phyloP scores from a whole-genome alignment of 2,329 filamentous ascomycete genomes.

The Neoascochyta sp. region DNA sequence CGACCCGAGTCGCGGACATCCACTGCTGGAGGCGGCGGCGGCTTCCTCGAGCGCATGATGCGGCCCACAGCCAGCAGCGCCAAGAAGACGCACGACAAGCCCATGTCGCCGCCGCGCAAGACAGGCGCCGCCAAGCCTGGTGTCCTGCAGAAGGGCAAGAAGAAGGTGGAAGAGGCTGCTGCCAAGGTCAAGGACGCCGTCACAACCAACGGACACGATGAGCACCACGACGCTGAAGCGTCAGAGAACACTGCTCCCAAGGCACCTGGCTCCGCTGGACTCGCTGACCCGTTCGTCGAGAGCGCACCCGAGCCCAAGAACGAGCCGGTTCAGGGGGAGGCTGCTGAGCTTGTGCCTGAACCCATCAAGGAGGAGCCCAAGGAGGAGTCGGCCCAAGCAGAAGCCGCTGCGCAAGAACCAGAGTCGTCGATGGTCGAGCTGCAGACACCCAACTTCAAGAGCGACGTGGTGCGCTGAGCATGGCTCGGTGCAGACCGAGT shows the following conservation, averaged over 20 bases:
- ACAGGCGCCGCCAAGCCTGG: conserved; percentile 18
- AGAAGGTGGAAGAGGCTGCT: conserved; percentile 35
- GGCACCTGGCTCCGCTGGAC: too few relatives aligned
- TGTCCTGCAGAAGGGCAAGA: conserved; percentile 33
- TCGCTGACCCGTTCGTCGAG: too few relatives aligned
- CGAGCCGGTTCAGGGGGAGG: conserved; percentile 1
- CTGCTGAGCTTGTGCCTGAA: conserved; percentile 2
- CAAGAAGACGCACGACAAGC: conserved; percentile 64
- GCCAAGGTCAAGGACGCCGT: conserved; percentile 35
- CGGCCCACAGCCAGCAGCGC: conserved; percentile 68
- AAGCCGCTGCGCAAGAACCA: conserved; percentile 15
- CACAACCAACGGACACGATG: conserved; percentile 24
- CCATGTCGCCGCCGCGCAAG: conserved; percentile 37
- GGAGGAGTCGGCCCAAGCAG: conserved; percentile 7
- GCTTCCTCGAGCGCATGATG: conserved; percentile 79
- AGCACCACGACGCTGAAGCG: conserved; percentile 15
- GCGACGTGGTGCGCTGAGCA: conserved; percentile 22
- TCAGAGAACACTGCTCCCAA: conserved; percentile 7
- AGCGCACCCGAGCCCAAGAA: conserved; percentile 3
- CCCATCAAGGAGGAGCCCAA: conserved; percentile 4
- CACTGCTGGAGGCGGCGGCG: conserved; percentile 56
- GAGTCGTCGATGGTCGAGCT: conserved; percentile 22
- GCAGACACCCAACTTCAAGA: conserved; percentile 22
- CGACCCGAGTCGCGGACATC: conserved; percentile 49
- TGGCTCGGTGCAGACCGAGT: too few relatives aligned